A percentile compares a stretch with the other conserved stretches of the same genome.
phyloP scores from a whole-genome alignment of 345 rosid genomes.

The Tarenaya hassleriana region DNA sequence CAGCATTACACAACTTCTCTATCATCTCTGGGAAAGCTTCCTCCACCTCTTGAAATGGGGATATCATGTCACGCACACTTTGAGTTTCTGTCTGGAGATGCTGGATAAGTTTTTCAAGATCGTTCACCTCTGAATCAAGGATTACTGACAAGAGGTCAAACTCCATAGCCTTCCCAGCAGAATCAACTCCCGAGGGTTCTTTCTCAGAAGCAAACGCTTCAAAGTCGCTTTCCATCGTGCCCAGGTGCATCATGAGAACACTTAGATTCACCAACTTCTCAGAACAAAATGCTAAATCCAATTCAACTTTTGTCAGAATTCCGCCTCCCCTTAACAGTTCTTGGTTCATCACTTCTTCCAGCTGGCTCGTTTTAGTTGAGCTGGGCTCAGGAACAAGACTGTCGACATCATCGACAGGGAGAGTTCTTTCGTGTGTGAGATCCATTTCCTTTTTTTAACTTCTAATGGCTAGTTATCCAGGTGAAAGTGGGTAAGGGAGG shows the following conservation, averaged over 20 bases:
- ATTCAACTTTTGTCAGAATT: conserved; percentile 53
- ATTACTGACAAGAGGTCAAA: conserved; percentile 50
- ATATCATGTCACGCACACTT: conserved; percentile 28
- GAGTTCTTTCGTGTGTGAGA: conserved; percentile 27
- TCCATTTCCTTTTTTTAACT: conserved; percentile 38
- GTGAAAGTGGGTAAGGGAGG: no score
- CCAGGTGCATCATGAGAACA: conserved; percentile 70
- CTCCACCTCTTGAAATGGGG: conserved; percentile 31
- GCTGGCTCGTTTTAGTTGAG: conserved; percentile 41
- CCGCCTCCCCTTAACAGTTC: conserved; percentile 38
- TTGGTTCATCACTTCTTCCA: conserved; percentile 39
- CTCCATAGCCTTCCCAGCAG: conserved; percentile 36
- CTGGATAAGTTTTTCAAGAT: conserved; percentile 38
- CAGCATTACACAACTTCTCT: conserved; percentile 44
- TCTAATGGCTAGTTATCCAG: not conserved
- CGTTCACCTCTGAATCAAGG: conserved; percentile 49
- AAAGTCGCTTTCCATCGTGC: conserved; percentile 61
- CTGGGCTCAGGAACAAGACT: conserved; percentile 44
- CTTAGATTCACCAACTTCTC: conserved; percentile 73
- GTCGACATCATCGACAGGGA: conserved; percentile 46
- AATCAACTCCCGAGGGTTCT: conserved; percentile 19
- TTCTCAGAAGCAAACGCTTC: conserved; percentile 44
- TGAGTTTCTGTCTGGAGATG: conserved; percentile 28
- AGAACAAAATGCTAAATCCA: conserved; percentile 61
- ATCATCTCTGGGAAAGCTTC: conserved; percentile 34